phyloP scores from a whole-genome alignment of 2,329 filamentous ascomycete species.

The Talaromyces sp. region DNA sequence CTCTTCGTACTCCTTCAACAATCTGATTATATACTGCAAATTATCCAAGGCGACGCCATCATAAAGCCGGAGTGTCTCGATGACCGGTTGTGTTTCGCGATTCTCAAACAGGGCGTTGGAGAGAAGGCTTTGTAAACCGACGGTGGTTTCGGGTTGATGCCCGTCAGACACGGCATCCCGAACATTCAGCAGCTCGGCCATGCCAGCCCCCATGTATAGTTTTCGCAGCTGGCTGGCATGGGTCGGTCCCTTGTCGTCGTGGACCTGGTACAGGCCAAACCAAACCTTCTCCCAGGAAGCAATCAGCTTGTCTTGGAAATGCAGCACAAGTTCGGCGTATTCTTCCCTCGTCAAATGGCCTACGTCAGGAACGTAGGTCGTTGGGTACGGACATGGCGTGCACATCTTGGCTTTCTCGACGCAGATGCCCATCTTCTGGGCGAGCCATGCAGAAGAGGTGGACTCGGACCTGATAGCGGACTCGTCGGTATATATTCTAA shows the following conservation, averaged over 20 bases:
- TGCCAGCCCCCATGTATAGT: slow-evolving; percentile 17
- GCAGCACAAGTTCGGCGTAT: not conserved
- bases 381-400: slow-evolving; percentile 3
- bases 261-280: slow-evolving; percentile 20
- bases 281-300: slow-evolving; percentile 18
- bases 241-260: slow-evolving; percentile 11
- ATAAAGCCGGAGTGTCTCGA: slow-evolving; percentile 18
- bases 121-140: not conserved
- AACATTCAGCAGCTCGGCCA: slow-evolving; percentile 4
- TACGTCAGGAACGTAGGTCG: not conserved
- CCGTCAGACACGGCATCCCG: not conserved
- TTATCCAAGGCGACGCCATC: slow-evolving; percentile 15
- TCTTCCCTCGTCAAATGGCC: not conserved
- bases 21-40: slow-evolving; percentile 14
- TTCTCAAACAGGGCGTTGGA: slow-evolving; percentile 2
- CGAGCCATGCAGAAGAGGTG: not conserved
- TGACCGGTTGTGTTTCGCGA: slow-evolving; percentile 6
- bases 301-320: not conserved
- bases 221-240: slow-evolving; percentile 16
- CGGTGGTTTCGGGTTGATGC: not conserved
- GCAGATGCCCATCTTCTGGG: not conserved
- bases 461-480: not conserved
- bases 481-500: not conserved
- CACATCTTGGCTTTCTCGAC: not conserved
- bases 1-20: slow-evolving; percentile 18